A percentile compares a stretch with the other conserved stretches of the same genome.
Evolutionary conservation across 2,329 filamentous ascomycete genomes (phyloP).

Genomic region (Hypoxylon sp.): DNA sequence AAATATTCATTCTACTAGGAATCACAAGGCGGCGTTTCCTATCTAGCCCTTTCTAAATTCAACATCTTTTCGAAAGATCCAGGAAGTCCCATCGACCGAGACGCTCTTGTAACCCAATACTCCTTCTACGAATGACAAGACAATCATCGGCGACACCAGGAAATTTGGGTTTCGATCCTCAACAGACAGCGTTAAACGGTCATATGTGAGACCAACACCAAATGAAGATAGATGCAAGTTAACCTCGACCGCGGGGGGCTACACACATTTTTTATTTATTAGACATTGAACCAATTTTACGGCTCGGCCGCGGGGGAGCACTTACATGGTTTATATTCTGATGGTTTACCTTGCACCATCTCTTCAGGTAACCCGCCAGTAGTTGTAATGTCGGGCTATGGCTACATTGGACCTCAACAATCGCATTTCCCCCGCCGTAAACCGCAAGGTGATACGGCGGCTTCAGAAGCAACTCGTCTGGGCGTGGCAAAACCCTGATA

Average conservation of each 20-base stretch:
- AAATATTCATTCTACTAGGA: too few species aligned
- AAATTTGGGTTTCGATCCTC: conserved; percentile 55
- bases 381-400: conserved; percentile 63
- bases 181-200: conserved; percentile 59
- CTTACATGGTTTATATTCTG: conserved; percentile 50
- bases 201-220: conserved; percentile 61
- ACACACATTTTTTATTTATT: neutral
- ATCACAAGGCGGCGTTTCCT: neutral
- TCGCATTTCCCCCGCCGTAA: conserved; percentile 48
- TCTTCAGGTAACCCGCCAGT: conserved; percentile 62
- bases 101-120: conserved; percentile 62
- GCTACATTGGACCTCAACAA: conserved; percentile 62
- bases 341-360: conserved; percentile 63
- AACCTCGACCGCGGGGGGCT: conserved; percentile 62
- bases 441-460: conserved; percentile 66
- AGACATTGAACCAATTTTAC: neutral
- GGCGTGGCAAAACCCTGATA: conserved; percentile 59
- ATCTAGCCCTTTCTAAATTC: conserved; percentile 50
- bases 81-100: conserved; percentile 43
- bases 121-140: conserved; percentile 63
- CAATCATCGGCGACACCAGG: conserved; percentile 59
- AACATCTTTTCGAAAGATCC: conserved; percentile 53
- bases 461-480: conserved; percentile 63
- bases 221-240: conserved; percentile 62
- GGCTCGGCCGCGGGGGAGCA: neutral